Conservation (phyloP, 176 grass and related monocot species). For the bread wheat (Triticum aestivum) region IWGSC_CS_RefSeq_v2.1 NC_057806.1:221366373-221366872, state of each 20-base stretch:
- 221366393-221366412: background rate
- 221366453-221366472: background rate
- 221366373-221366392: background rate
- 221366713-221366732: background rate
- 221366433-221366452: background rate
- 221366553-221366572: background rate
- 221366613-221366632: background rate
- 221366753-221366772: conserved; percentile 51
- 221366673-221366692: background rate
- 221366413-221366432: too few species aligned
- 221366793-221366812: conserved; percentile 81
- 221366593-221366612: background rate
- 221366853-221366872: conserved; percentile 85
- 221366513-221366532: background rate
- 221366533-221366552: background rate
- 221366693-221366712: background rate
- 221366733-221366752: background rate
- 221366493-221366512: background rate
- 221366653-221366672: background rate
- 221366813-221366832: conserved; percentile 88
- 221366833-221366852: conserved; percentile 87
- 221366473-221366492: background rate
- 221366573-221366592: background rate
- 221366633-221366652: background rate
- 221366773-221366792: conserved; percentile 84